Conservation (phyloP, 2,329 filamentous ascomycete genomes). For the Aspergillus eucalypticola region DNA sequence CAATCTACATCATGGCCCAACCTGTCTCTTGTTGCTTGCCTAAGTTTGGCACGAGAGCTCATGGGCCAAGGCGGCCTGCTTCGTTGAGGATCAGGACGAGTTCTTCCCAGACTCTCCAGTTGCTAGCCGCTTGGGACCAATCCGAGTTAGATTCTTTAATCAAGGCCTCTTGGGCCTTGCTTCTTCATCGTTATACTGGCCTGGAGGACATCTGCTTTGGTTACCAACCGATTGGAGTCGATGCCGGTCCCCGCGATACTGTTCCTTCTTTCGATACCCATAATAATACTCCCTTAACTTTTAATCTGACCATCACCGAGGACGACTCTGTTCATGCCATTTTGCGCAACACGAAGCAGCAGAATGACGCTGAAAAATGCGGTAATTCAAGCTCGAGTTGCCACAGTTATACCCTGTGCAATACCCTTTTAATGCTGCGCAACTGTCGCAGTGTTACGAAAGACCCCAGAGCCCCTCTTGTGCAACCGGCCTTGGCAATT, state of each 20-base stretch:
- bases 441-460: slow-evolving; percentile 28
- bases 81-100: slow-evolving; percentile 37
- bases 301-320: slow-evolving; percentile 32
- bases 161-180: slow-evolving; percentile 49
- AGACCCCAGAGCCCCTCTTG: slow-evolving; percentile 16
- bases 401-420: slow-evolving; percentile 33
- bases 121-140: slow-evolving; percentile 34
- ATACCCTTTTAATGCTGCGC: slow-evolving; percentile 40
- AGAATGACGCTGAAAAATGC: slow-evolving; percentile 12
- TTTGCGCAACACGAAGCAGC: slow-evolving; percentile 28
- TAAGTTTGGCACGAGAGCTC: slow-evolving; percentile 31
- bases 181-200: slow-evolving; percentile 49
- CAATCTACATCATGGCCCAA: slow-evolving; percentile 27
- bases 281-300: slow-evolving; percentile 20
- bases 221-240: slow-evolving; percentile 35
- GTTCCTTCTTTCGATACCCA: slow-evolving; percentile 16
- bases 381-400: slow-evolving; percentile 9
- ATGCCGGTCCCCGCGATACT: slow-evolving; percentile 14
- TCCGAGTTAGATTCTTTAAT: slow-evolving; percentile 31
- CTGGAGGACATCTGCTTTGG: slow-evolving; percentile 52
- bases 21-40: slow-evolving; percentile 38
- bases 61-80: slow-evolving; percentile 37
- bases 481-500: slow-evolving; percentile 29
- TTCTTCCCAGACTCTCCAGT: slow-evolving; percentile 29
- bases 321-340: slow-evolving; percentile 29